Evolutionary conservation across 2,329 filamentous ascomycete genomes (phyloP).

Genomic region (Aureobasidium mangrovei): DNA sequence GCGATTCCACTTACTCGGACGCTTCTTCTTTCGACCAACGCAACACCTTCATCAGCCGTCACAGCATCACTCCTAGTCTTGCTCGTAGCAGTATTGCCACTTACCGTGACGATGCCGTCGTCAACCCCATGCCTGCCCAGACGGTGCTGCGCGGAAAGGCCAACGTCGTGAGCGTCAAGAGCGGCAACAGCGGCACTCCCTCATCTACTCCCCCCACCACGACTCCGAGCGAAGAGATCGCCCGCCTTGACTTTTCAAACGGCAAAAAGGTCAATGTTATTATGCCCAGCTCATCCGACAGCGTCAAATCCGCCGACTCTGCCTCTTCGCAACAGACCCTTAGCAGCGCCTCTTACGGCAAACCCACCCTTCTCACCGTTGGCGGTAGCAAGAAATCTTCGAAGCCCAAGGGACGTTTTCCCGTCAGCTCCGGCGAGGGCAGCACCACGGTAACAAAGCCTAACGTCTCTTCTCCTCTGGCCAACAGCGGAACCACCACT

Average conservation of each 20-base stretch:
- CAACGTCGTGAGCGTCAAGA: constrained; percentile 86
- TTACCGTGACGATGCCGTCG: constrained; percentile 82
- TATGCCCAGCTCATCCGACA: constrained; percentile 30
- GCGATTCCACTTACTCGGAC: constrained; percentile 83
- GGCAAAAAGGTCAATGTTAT: constrained; percentile 26
- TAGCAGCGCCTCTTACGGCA: constrained; percentile 33
- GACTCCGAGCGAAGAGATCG: constrained; percentile 43
- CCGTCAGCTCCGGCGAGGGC: constrained; percentile 22
- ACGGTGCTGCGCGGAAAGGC: constrained; percentile 83
- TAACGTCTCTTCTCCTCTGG: constrained; percentile 18
- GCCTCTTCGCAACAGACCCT: constrained; percentile 27
- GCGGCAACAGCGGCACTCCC: constrained; percentile 48
- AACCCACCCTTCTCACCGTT: constrained; percentile 39
- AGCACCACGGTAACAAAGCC: constrained; percentile 21
- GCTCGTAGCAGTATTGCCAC: constrained; percentile 62
- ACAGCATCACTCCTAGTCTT: constrained; percentile 42
- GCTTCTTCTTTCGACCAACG: constrained; percentile 47
- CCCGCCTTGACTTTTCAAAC: constrained; percentile 28
- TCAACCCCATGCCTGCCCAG: constrained; percentile 69
- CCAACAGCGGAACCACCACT: background rate
- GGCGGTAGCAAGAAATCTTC: constrained; percentile 26
- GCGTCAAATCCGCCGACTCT: constrained; percentile 19
- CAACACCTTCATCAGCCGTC: constrained; percentile 34
- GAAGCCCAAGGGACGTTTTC: constrained; percentile 25
- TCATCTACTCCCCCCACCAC: constrained; percentile 27